Percentiles rank a stretch among this genome's conserved stretches.
These are phyloP conservation scores for Cinnamomum chago DNA, from an alignment of 164 flowering plant species.

Conservation along the genomic window DNA sequence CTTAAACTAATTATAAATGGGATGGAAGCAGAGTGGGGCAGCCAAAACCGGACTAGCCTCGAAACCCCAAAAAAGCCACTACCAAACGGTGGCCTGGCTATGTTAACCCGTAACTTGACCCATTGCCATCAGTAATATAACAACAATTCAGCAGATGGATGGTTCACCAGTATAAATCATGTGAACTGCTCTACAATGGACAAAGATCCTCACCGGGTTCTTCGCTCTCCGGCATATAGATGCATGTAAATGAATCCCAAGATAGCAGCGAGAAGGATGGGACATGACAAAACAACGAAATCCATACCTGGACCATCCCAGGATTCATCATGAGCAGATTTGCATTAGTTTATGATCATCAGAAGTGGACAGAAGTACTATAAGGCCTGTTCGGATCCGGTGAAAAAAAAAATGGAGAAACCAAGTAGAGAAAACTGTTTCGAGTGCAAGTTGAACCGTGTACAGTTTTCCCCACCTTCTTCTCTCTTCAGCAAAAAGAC, in stretches of 20 bases:
- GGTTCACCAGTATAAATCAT: too few species aligned
- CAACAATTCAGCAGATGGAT: too few species aligned
- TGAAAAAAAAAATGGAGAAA: background rate
- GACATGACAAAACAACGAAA: slow-evolving; percentile 57
- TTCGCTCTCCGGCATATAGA: slow-evolving; percentile 24
- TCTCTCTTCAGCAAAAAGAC: background rate
- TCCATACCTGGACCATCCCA: slow-evolving; percentile 41
- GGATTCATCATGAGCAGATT: background rate
- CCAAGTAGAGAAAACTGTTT: background rate
- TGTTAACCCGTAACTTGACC: too few species aligned
- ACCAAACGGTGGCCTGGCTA: too few species aligned
- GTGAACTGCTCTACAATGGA: background rate
- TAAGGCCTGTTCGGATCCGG: background rate
- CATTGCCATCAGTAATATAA: too few species aligned
- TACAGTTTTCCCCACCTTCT: background rate
- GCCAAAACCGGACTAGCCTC: too few species aligned
- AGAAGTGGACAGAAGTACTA: background rate
- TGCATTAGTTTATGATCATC: background rate
- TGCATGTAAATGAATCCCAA: slow-evolving; percentile 51
- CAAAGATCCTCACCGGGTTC: slow-evolving; percentile 34
- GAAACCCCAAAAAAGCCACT: too few species aligned
- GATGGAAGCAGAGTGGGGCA: too few species aligned
- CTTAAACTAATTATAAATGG: too few species aligned
- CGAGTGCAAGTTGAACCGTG: background rate
- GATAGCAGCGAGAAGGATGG: slow-evolving; percentile 49